Percentiles rank a stretch among this genome's conserved stretches.
Conservation (phyloP, 2,329 filamentous ascomycete species). For the Fusarium siculi region DNA sequence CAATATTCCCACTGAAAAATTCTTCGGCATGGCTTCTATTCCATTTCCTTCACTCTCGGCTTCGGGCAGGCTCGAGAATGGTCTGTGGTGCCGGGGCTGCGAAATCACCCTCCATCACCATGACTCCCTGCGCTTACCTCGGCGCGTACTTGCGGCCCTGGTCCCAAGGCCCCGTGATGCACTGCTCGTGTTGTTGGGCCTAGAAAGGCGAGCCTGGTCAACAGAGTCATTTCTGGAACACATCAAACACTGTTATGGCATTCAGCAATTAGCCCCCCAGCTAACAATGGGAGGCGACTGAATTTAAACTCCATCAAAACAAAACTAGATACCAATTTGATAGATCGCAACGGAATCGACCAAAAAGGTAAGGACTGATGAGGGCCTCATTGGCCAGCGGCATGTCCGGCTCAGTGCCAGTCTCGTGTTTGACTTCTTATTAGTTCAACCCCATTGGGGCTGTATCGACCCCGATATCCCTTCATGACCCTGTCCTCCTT, state of each 20-base stretch:
- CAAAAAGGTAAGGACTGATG: background rate
- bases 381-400: background rate
- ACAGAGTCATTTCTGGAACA: background rate
- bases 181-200: background rate
- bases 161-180: background rate
- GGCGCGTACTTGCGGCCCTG: background rate
- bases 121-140: background rate
- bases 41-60: background rate
- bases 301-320: background rate
- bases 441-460: fast-evolving
- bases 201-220: background rate
- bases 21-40: background rate
- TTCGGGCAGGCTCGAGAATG: background rate
- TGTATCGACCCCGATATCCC: background rate
- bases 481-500: background rate
- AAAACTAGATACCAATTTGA: background rate
- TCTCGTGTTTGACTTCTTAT: background rate
- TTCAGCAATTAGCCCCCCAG: background rate
- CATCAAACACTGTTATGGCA: background rate
- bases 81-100: background rate
- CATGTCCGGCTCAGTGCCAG: background rate
- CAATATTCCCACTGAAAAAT: background rate
- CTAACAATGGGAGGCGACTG: background rate
- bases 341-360: background rate
- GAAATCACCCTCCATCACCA: background rate